Base-by-base conservation (phyloP, 1,284 basidiomycete species). In the Ustilago crameri region DNA sequence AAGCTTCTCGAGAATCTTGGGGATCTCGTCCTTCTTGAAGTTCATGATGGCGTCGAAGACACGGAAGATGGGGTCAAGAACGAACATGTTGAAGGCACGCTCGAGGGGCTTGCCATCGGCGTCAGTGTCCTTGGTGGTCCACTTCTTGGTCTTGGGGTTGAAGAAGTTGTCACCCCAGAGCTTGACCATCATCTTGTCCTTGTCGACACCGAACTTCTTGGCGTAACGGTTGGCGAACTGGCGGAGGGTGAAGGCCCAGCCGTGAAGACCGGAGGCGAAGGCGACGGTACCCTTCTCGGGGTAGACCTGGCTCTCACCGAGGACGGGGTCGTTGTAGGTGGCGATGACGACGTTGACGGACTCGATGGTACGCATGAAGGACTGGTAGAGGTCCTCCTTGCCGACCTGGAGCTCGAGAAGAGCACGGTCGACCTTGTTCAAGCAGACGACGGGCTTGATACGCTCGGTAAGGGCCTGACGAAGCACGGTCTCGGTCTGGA, bases 361-460 rank as follows among this genome's bases (percentile, higher is more conserved):
- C 87, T 99, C 95, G 84, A 98, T 91, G 74, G 96, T 98, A 85
- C 96, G 93, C 81, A 88, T 89, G 91, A 99, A 98, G 55, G 93
- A 93, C 86, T 98, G 96, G 89, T 91, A 99, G 62, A 98, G 91
- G 80, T 92, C 91, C 86, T 98, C 96, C 88, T 98, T 98, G 85
- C 89, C 87, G 76, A 98, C 92, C 86, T 98, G 96, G 66, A 99
- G 90, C 87, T 99, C 96, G 82, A 99, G 93, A 54, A 99, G 90
- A 65, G 96, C 96, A 85, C 96, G 95, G 87, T 99, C 96, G 84
- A 99, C 95, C 89, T 99, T 99, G 91, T 99, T 99, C 87, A 99
- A 95, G 87, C 97, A 91, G 83, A 98, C 90, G 83, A 99, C 95
- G 80, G 96, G 96, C 88, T 97, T 98, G 88, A 99, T 98, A 86